phyloP scores from a whole-genome alignment of 2,329 filamentous ascomycete species.

The Sporothrix pallida region DNA sequence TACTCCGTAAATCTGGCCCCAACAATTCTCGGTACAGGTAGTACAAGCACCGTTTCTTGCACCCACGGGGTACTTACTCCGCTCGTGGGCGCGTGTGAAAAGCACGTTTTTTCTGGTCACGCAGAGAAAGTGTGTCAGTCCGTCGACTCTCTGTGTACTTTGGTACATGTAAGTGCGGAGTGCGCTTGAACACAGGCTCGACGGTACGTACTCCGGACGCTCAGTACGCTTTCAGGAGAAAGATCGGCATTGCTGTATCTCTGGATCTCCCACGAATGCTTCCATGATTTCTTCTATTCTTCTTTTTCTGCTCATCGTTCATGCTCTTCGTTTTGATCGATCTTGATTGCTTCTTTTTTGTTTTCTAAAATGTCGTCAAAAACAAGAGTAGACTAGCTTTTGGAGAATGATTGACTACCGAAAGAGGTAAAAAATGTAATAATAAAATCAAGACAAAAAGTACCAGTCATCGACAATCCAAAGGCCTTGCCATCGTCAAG shows the following conservation, averaged over 20 bases:
- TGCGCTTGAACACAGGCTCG: background rate
- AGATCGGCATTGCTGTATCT: background rate
- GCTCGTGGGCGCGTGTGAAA: background rate
- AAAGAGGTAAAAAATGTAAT: too few species aligned
- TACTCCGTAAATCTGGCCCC: background rate
- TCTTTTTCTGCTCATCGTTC: background rate
- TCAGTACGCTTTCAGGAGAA: background rate
- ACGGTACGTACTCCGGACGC: too few species aligned
- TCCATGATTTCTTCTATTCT: background rate
- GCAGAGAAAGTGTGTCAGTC: background rate
- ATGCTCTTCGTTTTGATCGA: background rate
- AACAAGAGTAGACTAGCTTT: too few species aligned
- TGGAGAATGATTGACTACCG: too few species aligned
- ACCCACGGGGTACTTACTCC: background rate
- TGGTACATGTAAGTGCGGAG: background rate
- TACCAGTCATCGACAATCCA: too few species aligned
- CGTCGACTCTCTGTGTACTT: too few species aligned
- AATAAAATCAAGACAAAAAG: too few species aligned
- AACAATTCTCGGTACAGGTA: too few species aligned
- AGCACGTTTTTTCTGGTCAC: background rate
- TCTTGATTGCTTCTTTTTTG: background rate
- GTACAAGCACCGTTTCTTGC: too few species aligned
- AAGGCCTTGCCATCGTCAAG: too few species aligned
- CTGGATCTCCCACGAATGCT: slow-evolving; percentile 7
- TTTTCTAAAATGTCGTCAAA: too few species aligned